Percentiles rank a stretch among this genome's conserved stretches.
phyloP scores from a whole-genome alignment of 805 yeast species.

The Nakazawaea pomicola region DNA sequence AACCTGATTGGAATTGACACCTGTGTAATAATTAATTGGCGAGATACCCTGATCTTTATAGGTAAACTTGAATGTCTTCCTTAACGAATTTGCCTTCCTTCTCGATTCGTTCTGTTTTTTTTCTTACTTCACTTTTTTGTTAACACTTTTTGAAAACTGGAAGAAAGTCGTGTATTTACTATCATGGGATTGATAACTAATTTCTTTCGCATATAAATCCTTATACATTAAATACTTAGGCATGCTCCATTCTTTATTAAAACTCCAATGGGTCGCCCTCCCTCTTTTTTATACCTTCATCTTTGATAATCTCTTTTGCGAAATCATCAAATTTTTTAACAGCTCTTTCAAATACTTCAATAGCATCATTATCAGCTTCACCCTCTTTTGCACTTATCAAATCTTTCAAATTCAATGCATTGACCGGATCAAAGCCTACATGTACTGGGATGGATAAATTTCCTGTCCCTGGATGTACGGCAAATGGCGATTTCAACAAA shows the following conservation, averaged over 20 bases:
- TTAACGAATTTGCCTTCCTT: neutral
- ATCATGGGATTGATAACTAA: too few species aligned
- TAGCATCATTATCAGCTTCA: conserved; percentile 31
- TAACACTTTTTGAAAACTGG: neutral
- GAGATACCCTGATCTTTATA: too few species aligned
- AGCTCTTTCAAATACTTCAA: conserved; percentile 14
- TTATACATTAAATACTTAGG: too few species aligned
- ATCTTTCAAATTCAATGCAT: conserved; percentile 68
- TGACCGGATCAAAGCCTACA: conserved; percentile 67
- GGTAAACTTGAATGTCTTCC: too few species aligned
- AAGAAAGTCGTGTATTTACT: neutral
- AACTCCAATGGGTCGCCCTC: conserved; percentile 24
- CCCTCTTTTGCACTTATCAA: conserved; percentile 61
- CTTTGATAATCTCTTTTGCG: conserved; percentile 52
- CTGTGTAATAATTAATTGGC: too few species aligned
- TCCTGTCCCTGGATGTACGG: conserved; percentile 95
- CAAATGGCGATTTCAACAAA: conserved; percentile 91
- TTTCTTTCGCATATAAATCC: too few species aligned
- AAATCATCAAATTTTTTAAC: conserved; percentile 60
- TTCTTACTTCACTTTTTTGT: neutral
- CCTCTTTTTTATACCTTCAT: conserved; percentile 42
- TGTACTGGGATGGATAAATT: conserved; percentile 89
- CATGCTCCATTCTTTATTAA: too few species aligned
- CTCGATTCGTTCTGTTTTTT: neutral
- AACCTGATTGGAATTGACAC: neutral